Base-by-base conservation (phyloP, 441 rosid species). In the Capsella rubella region DNA sequence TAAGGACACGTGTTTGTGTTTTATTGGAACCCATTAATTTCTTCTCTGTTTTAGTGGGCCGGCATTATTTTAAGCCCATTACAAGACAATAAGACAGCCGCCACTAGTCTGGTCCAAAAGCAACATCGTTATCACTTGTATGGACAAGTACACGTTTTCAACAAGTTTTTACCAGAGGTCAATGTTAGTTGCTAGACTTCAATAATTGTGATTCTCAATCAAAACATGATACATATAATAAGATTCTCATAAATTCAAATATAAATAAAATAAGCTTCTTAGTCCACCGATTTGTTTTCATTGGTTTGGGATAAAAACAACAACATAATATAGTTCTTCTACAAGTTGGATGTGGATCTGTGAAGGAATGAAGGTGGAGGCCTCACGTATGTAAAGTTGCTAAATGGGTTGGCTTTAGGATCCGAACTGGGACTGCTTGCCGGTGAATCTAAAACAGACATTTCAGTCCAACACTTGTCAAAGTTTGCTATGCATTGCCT, bases 401-500 rank as follows among this genome's bases (percentile, higher is more conserved):
- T 75, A 54, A 95, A 95, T 50, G 94, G 95, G 61, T 90, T 92
- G 9, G 56, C 86, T 54, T 79, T 77, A 9, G 80, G 71, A 47
- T 83, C 82, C 12, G 81, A 82, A 69, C 70, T 88, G 2, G 99
- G 99, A 79, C 95, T 90, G 67, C 82, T 87, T 62, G 89, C 98
- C 13, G 98, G 98, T 31, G 97, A 95, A 75, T 87, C 95, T 11
- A 71, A 46, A 59, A 89, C 62, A 21, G 96, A 86, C 99, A 90
- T 90, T 8, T 92, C 96, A 12, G 98, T 92, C 98, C 98, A 92
- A 50, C 78, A 73, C 64, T 81, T 90, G 72, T 90, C 97, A 12
- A 95, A 95, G 81, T 95, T 95, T 13, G 97, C 99, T 45, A 88
- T 84, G 85, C 99, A 92, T 34, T 81, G 90, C 71, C 80, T 84